These are phyloP conservation scores for Eimeria necatrix DNA, from an alignment of 169 alveolate genomes.

Conservation along the genomic window DNA sequence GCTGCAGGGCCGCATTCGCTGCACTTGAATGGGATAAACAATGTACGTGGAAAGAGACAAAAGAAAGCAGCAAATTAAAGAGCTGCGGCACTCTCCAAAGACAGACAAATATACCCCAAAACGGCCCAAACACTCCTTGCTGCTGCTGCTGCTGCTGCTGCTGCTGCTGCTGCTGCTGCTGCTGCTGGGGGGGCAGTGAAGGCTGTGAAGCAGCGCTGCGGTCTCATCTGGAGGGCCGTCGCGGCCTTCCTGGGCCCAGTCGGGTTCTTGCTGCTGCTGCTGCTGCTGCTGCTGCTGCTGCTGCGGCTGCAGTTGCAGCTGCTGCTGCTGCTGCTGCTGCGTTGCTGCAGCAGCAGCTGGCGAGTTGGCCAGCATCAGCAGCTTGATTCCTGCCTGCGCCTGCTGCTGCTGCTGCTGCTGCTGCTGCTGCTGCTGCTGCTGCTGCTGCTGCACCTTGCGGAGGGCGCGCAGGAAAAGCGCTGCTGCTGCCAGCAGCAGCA, in stretches of 20 bases:
- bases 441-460: background rate
- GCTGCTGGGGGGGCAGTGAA: background rate
- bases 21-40: slow-evolving; percentile 56
- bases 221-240: background rate
- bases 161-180: slow-evolving; percentile 30
- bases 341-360: background rate
- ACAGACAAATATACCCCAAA: background rate
- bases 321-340: background rate
- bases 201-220: background rate
- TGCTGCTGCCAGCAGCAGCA: background rate
- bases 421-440: background rate
- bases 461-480: slow-evolving; percentile 21
- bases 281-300: background rate
- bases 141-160: slow-evolving; percentile 3
- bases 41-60: slow-evolving; percentile 62
- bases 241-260: background rate
- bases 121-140: background rate
- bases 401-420: slow-evolving; percentile 23
- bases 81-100: slow-evolving; percentile 38
- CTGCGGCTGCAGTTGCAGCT: background rate
- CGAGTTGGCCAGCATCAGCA: background rate
- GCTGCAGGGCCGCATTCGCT: slow-evolving; percentile 61
- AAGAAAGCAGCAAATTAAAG: slow-evolving; percentile 47
- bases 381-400: background rate
- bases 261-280: background rate